Evolutionary conservation across 441 rosid genomes (phyloP).

Genomic region (Daphne laureola): DNA sequence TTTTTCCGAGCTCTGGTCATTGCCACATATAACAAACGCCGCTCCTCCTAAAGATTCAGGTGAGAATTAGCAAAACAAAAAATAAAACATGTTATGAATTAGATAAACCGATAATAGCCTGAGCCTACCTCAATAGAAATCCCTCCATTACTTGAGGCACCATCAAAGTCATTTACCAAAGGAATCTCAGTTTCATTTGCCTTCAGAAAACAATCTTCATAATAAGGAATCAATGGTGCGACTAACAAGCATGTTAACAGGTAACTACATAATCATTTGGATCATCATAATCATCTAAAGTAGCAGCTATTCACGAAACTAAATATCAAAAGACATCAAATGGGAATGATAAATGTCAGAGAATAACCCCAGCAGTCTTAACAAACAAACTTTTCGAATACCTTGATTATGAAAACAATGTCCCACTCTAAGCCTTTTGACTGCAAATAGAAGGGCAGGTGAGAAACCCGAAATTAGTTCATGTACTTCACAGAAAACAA

Average conservation of each 20-base stretch:
- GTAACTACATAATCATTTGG: constrained; percentile 4
- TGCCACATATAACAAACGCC: constrained; percentile 89
- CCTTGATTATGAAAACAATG: constrained; percentile 88
- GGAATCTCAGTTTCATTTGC: constrained; percentile 98
- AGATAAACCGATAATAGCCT: background rate
- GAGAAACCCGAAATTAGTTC: constrained; percentile 14
- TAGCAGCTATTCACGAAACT: no score
- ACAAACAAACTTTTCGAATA: constrained; percentile 21
- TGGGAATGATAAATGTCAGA: background rate
- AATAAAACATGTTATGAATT: constrained; percentile 11
- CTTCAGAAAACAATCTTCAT: constrained; percentile 30
- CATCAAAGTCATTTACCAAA: constrained; percentile 58
- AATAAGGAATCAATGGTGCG: constrained; percentile 1
- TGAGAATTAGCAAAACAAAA: constrained; percentile 13
- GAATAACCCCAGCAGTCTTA: constrained; percentile 1
- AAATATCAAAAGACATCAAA: background rate
- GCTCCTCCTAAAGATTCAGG: constrained; percentile 62
- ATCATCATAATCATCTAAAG: background rate
- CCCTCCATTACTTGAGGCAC: constrained; percentile 42
- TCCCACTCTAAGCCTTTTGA: constrained; percentile 99
- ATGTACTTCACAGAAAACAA: no score
- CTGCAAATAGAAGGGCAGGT: constrained; percentile 36
- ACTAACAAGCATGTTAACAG: background rate
- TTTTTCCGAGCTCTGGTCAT: constrained; percentile 94
- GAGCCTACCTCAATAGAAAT: constrained; percentile 58